phyloP scores from a whole-genome alignment of 176 grass and related monocot species.

The Zizania latifolia region DNA sequence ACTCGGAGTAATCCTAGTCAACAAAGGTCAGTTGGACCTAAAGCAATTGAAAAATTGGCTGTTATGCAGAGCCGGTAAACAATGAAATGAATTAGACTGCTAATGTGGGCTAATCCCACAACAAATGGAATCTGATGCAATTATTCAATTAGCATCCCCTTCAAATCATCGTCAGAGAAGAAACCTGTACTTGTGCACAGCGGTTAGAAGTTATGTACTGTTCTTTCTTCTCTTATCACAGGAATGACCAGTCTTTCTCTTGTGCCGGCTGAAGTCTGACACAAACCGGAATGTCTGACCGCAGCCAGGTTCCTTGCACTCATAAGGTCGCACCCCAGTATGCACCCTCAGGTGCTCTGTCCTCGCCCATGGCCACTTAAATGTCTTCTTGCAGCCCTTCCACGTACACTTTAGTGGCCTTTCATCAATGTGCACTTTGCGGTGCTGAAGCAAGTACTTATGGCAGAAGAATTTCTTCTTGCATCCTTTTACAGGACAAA shows the following conservation, averaged over 20 bases:
- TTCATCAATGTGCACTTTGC: constrained; percentile 94
- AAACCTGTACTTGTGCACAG: constrained; percentile 37
- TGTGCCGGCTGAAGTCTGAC: constrained; percentile 96
- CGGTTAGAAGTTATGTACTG: constrained; percentile 53
- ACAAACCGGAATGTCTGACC: constrained; percentile 95
- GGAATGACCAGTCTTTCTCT: constrained; percentile 95
- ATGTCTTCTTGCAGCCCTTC: constrained; percentile 83
- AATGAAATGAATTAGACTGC: constrained; percentile 61
- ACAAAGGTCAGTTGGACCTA: constrained; percentile 42
- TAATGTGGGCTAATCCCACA: constrained; percentile 34
- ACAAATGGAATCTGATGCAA: constrained; percentile 40
- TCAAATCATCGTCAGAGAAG: constrained; percentile 37
- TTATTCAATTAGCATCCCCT: constrained; percentile 47
- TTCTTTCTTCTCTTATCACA: constrained; percentile 60
- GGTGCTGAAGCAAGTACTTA: constrained; percentile 92
- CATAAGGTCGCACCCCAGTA: constrained; percentile 77
- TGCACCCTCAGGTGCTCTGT: constrained; percentile 97
- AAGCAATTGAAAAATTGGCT: constrained; percentile 11
- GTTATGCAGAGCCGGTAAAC: constrained; percentile 26
- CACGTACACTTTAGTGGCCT: constrained; percentile 76
- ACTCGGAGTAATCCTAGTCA: constrained; percentile 32
- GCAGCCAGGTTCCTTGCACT: constrained; percentile 74
- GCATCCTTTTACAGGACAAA: constrained; percentile 90
- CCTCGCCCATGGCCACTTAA: constrained; percentile 98
- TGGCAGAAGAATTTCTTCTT: constrained; percentile 97